Percentiles rank a stretch among this genome's conserved stretches.
phyloP scores from a whole-genome alignment of 2,329 filamentous ascomycete genomes.

The Rugonectria rugulosa region DNA sequence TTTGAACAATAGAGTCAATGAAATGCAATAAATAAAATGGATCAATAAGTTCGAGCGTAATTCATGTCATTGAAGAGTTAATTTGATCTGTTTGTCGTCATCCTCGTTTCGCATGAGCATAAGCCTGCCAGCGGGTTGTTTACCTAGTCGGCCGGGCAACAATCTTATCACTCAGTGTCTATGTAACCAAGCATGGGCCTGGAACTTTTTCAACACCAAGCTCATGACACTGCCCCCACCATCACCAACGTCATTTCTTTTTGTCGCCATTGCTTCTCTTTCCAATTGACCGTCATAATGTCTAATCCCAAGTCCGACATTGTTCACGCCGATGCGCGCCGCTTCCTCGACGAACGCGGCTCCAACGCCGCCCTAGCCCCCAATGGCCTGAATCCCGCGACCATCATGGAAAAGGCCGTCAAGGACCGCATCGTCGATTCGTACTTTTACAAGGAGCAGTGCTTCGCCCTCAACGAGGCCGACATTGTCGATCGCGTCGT shows the following conservation, averaged over 20 bases:
- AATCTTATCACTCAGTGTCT: conserved; percentile 47
- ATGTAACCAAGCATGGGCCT: background rate
- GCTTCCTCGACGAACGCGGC: conserved; percentile 90
- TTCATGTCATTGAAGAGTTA: background rate
- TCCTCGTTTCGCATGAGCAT: conserved; percentile 12
- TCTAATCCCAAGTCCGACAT: conserved; percentile 52
- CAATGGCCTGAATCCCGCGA: conserved; percentile 92
- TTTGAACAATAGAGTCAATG: background rate
- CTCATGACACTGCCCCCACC: conserved; percentile 20
- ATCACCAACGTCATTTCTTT: conserved; percentile 19
- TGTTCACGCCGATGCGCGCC: conserved; percentile 81
- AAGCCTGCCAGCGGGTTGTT: conserved; percentile 28
- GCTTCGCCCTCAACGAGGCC: conserved; percentile 89
- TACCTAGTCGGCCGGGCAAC: conserved; percentile 52
- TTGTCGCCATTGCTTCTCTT: conserved; percentile 18
- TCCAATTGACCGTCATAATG: conserved; percentile 34
- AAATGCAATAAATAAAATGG: background rate
- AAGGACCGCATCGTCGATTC: conserved; percentile 94
- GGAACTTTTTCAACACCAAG: conserved; percentile 31
- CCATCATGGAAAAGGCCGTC: conserved; percentile 93
- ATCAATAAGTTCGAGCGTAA: background rate
- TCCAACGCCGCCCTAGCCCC: conserved; percentile 77
- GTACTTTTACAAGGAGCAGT: conserved; percentile 99
- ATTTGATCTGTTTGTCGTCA: conserved; percentile 24
- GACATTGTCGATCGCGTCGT: conserved; percentile 89